Percentiles rank a stretch among this genome's conserved stretches.
Evolutionary conservation across 495 filamentous ascomycete species (phyloP).

Genomic region (Amphirosellinia nigrospora): DNA sequence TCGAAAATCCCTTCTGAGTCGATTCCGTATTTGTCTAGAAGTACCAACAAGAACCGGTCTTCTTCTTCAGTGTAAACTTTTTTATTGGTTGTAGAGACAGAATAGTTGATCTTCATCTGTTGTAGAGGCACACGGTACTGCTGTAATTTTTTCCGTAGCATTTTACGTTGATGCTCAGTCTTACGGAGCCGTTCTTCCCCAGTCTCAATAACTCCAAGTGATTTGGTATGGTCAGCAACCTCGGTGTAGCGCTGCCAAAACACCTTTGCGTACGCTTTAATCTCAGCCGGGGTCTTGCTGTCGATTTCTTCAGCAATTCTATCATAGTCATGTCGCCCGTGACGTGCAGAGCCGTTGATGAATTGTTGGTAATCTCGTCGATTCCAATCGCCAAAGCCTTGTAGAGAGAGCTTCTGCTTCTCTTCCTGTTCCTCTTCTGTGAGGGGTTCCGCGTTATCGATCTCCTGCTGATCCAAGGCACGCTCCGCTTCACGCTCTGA

Average conservation of each 20-base stretch:
- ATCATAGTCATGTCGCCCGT: slow-evolving; percentile 82
- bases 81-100: slow-evolving; percentile 98
- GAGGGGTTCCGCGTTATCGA: slow-evolving; percentile 87
- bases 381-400: slow-evolving; percentile 95
- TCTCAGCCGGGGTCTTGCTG: slow-evolving; percentile 82
- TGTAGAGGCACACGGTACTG: slow-evolving; percentile 96
- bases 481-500: slow-evolving; percentile 86
- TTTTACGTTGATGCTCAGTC: slow-evolving; percentile 88
- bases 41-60: slow-evolving; percentile 93
- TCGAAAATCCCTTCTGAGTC: slow-evolving; percentile 86
- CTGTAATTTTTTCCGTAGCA: slow-evolving; percentile 92
- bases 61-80: slow-evolving; percentile 99
- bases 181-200: slow-evolving; percentile 90
- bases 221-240: slow-evolving; percentile 85
- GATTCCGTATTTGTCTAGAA: slow-evolving; percentile 88
- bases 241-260: slow-evolving; percentile 94
- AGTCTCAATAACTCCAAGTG: slow-evolving; percentile 83
- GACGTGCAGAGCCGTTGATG: slow-evolving; percentile 90
- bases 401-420: slow-evolving; percentile 77
- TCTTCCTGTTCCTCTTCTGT: slow-evolving; percentile 88
- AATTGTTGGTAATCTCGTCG: slow-evolving; percentile 98
- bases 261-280: slow-evolving; percentile 86
- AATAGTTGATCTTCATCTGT: slow-evolving; percentile 98
- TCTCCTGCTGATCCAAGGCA: slow-evolving; percentile 85
- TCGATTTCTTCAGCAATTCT: slow-evolving; percentile 90